Conservation (phyloP, 164 flowering plant species). For the Cinnamomum chago region DNA sequence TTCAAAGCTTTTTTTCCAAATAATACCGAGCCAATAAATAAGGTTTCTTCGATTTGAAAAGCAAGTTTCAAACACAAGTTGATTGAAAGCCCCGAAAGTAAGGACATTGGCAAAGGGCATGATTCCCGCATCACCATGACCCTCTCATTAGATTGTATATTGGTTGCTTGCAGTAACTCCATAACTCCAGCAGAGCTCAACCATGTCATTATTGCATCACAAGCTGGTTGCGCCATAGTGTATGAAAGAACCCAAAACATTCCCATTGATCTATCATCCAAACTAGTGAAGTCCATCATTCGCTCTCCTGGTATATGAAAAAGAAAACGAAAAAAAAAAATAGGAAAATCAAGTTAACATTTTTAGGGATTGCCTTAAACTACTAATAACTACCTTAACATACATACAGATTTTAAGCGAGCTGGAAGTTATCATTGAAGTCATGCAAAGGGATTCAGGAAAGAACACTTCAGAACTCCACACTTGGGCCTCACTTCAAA, state of each 20-base stretch:
- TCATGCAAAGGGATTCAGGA: too few species aligned
- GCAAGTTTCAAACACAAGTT: slow-evolving; percentile 75
- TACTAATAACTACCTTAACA: too few species aligned
- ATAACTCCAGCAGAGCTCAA: slow-evolving; percentile 69
- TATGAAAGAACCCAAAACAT: slow-evolving; percentile 99
- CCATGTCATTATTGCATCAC: slow-evolving; percentile 86
- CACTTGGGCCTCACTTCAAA: too few species aligned
- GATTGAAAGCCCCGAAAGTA: slow-evolving; percentile 85
- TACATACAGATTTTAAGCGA: too few species aligned
- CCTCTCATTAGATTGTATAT: slow-evolving; percentile 78
- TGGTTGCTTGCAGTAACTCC: slow-evolving; percentile 61
- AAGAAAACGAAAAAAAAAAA: too few species aligned
- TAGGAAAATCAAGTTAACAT: too few species aligned
- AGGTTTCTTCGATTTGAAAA: slow-evolving; percentile 76
- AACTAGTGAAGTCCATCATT: slow-evolving; percentile 77
- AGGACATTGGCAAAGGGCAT: slow-evolving; percentile 79
- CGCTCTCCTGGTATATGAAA: slow-evolving; percentile 62
- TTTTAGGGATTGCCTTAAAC: too few species aligned
- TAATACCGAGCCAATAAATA: slow-evolving; percentile 80
- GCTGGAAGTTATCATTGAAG: too few species aligned
- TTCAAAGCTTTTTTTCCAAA: not conserved
- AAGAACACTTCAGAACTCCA: too few species aligned
- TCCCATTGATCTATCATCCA: slow-evolving; percentile 95
- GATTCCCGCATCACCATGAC: slow-evolving; percentile 75
- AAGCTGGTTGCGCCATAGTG: slow-evolving; percentile 95